These are phyloP conservation scores for Dipodascus albidus DNA, from an alignment of 805 yeast species.

Conservation along the genomic window DNA sequence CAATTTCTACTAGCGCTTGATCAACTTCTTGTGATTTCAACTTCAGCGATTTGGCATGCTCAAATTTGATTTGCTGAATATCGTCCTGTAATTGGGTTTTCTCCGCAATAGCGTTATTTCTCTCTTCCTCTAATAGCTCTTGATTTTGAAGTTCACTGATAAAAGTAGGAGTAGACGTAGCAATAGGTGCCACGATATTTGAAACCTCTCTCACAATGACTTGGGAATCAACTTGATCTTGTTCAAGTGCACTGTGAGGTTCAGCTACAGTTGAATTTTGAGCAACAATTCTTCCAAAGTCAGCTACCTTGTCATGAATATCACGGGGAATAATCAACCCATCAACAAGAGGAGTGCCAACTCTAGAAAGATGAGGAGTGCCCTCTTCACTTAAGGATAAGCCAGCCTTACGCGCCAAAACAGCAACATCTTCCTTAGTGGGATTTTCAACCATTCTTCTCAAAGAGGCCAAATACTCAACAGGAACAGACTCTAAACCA, in stretches of 20 bases:
- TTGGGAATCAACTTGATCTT: too few species aligned
- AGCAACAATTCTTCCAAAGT: background rate
- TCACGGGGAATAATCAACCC: background rate
- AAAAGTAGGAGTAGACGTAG: background rate
- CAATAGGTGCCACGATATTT: background rate
- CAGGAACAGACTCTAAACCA: constrained; percentile 18
- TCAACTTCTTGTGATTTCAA: background rate
- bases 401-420: constrained; percentile 18
- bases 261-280: background rate
- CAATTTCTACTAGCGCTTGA: background rate
- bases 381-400: constrained; percentile 5
- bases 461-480: constrained; percentile 20
- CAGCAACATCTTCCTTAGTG: constrained; percentile 18
- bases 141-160: background rate
- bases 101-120: background rate
- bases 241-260: background rate
- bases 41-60: background rate
- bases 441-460: constrained; percentile 24
- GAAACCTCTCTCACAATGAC: background rate
- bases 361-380: background rate
- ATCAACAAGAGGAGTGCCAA: background rate
- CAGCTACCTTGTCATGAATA: background rate
- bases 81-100: background rate
- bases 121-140: background rate
- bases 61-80: background rate